Evolutionary conservation across 2,329 filamentous ascomycete species (phyloP).

Genomic region (Fusarium newnesense): DNA sequence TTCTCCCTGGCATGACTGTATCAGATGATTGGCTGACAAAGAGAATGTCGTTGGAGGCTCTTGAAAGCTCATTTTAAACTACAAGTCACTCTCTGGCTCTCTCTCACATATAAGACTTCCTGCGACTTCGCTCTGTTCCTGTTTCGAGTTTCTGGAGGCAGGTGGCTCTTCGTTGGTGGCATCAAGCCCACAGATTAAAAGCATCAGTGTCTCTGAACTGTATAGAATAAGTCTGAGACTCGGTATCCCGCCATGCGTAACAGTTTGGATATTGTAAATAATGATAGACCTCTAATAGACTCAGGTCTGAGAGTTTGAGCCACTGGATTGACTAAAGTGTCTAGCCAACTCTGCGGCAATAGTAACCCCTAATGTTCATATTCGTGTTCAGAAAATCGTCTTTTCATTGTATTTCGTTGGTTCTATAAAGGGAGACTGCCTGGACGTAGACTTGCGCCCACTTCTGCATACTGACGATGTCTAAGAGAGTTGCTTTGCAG

Average conservation of each 20-base stretch:
- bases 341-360: not conserved
- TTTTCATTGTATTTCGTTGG: not conserved
- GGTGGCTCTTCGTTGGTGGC: not conserved
- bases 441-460: not conserved
- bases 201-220: not conserved
- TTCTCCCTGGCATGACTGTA: not conserved
- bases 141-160: not conserved
- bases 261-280: not conserved
- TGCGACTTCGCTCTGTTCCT: not conserved
- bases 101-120: not conserved
- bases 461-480: not conserved
- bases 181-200: not conserved
- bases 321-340: not conserved
- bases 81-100: not conserved
- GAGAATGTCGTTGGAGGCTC: not conserved
- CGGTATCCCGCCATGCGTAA: not conserved
- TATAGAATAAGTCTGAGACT: not conserved
- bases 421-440: not conserved
- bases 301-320: not conserved
- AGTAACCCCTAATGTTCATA: not conserved
- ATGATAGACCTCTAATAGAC: not conserved
- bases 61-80: not conserved
- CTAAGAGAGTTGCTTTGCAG: not conserved
- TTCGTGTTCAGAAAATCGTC: not conserved
- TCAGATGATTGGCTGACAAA: not conserved